Evolutionary conservation across 495 filamentous ascomycete species (phyloP).

Genomic region (Talaromyces adpressus): DNA sequence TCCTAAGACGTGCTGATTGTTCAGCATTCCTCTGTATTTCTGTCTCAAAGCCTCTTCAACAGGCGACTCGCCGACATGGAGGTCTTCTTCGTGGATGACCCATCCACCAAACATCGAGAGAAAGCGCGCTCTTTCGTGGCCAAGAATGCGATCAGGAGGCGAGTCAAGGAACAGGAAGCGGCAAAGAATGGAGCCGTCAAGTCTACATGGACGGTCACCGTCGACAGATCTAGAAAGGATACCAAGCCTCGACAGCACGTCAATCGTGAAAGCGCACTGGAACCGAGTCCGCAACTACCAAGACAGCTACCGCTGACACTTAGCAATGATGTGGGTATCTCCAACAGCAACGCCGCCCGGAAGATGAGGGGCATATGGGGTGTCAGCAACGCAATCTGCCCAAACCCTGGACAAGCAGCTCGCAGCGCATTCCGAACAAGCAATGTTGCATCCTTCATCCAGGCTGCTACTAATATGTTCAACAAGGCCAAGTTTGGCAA

Average conservation of each 20-base stretch:
- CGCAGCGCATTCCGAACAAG: constrained; percentile 5
- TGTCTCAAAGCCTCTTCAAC: neutral
- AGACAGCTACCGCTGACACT: neutral
- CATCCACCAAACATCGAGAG: neutral
- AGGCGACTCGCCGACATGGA: neutral
- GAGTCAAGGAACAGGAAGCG: constrained; percentile 2
- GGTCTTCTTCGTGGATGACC: constrained; percentile 4
- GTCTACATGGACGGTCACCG: neutral
- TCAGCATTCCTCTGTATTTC: neutral
- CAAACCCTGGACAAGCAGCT: constrained; percentile 7
- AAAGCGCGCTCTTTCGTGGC: constrained; percentile 8
- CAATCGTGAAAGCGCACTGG: neutral
- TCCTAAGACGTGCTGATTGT: neutral
- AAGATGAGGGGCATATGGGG: constrained; percentile 7
- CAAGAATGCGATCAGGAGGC: constrained; percentile 1
- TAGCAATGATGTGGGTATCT: neutral
- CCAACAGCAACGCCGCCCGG: neutral
- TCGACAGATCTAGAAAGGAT: neutral
- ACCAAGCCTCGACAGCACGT: neutral
- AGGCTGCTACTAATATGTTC: constrained; percentile 1
- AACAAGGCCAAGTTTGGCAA: constrained; percentile 2
- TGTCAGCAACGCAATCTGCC: constrained; percentile 10
- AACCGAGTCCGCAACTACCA: neutral
- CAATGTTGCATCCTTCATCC: constrained; percentile 2
- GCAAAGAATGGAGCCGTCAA: neutral